Percentiles rank a stretch among this genome's conserved stretches.
These are phyloP conservation scores for Phytomonas sp. DNA, from an alignment of 208 protist genomes.

Conservation along the genomic window DNA sequence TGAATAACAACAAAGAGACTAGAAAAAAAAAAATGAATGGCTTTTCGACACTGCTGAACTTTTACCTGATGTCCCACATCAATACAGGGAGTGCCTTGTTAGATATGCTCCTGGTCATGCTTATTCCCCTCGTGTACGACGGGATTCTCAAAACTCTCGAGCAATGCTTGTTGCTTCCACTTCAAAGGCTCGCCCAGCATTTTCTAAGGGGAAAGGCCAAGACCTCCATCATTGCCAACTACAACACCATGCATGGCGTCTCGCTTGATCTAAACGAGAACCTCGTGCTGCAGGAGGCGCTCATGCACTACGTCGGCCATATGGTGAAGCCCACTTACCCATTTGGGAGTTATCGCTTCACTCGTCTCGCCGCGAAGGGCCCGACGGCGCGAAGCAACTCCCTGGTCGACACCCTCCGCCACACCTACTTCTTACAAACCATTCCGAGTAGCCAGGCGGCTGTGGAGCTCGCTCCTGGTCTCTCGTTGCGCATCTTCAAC, in stretches of 20 bases:
- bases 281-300: slow-evolving; percentile 39
- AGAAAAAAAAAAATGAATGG: slow-evolving; percentile 49
- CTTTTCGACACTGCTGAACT: slow-evolving; percentile 70
- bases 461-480: neutral
- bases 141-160: slow-evolving; percentile 36
- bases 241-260: slow-evolving; percentile 1
- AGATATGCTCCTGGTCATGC: slow-evolving; percentile 73
- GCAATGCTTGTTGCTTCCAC: slow-evolving; percentile 31
- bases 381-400: neutral
- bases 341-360: slow-evolving; percentile 34
- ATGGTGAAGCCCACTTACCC: slow-evolving; percentile 37
- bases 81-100: slow-evolving; percentile 73
- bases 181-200: slow-evolving; percentile 10
- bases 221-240: slow-evolving; percentile 15
- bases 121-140: slow-evolving; percentile 63
- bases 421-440: slow-evolving; percentile 6
- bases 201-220: neutral
- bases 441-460: neutral
- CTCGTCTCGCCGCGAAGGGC: slow-evolving; percentile 11
- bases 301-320: slow-evolving; percentile 48
- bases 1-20: slow-evolving; percentile 5
- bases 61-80: slow-evolving; percentile 84
- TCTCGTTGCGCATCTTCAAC: neutral
- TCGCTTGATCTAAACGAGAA: slow-evolving; percentile 13
- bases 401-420: slow-evolving; percentile 2